Evolutionary conservation across 352 stramenopile species (phyloP).

Genomic region (Globisporangium cylindrosporum): DNA sequence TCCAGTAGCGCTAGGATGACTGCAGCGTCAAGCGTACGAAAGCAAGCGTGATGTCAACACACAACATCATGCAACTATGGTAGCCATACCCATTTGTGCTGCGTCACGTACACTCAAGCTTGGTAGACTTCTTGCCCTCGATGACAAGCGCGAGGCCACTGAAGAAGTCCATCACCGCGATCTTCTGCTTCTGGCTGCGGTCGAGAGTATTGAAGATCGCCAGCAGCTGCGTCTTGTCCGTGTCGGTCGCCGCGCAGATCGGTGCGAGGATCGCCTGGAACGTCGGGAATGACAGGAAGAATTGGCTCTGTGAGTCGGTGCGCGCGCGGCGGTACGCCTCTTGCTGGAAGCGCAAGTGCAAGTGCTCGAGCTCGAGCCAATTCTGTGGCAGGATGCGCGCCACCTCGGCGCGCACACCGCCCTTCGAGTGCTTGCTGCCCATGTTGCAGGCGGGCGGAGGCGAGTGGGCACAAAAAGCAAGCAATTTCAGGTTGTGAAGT

Average conservation of each 20-base stretch:
- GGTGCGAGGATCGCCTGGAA: constrained; percentile 46
- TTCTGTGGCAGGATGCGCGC: constrained; percentile 39
- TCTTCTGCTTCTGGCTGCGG: constrained; percentile 18
- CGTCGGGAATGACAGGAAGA: constrained; percentile 48
- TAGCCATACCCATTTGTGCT: neutral
- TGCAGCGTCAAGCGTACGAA: constrained; percentile 11
- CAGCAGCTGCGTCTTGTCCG: constrained; percentile 42
- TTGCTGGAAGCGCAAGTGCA: constrained; percentile 60
- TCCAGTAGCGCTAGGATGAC: constrained; percentile 62
- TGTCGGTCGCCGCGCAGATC: constrained; percentile 23
- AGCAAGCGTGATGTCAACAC: neutral
- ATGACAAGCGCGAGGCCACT: constrained; percentile 52
- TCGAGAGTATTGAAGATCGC: constrained; percentile 45
- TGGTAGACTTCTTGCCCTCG: constrained; percentile 59
- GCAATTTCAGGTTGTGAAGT: constrained; percentile 1
- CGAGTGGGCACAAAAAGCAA: neutral
- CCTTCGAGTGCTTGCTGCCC: constrained; percentile 58
- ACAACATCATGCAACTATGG: neutral
- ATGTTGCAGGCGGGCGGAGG: constrained; percentile 20
- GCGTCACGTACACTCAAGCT: constrained; percentile 54
- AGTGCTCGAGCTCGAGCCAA: constrained; percentile 54
- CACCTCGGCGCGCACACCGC: constrained; percentile 32
- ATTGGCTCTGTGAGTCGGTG: constrained; percentile 34
- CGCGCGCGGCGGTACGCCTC: constrained; percentile 36
- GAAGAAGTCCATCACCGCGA: constrained; percentile 60